Evolutionary conservation across 23 red algal genomes (phyloP), one percentile per base, ranked within the genome.

Genomic region (Gracilaria gracilis): DNA sequence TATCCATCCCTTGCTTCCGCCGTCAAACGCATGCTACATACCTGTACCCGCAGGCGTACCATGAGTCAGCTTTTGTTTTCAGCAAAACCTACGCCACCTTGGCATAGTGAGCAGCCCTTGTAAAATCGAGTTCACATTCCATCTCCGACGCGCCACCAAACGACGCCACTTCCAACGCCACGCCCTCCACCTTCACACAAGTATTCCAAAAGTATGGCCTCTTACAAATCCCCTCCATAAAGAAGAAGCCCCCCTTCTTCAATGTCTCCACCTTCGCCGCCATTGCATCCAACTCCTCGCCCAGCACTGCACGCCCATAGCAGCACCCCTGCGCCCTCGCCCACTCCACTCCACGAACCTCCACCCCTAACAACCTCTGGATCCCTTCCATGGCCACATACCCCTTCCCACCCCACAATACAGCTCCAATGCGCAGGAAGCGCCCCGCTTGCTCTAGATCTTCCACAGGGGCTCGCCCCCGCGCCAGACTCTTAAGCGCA

Each of bases 401-500:
- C 6, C 59, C 17, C 16, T 15, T 55, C 17, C 51, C 51, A 19
- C 51, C 1, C 51, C 51, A 15, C 51, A 55, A 55, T 15, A 55
- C 7, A 1, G 51, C 51, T 15, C 51, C 51, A 6, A 55, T 24
- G 23, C 59, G 59, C 59, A 62, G 59, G 13, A 62, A 62, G 59
- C 59, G 59, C 4, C 24, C 27, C 27, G 59, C 59, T 25, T 62
- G 59, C 13, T 25, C 59, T 31, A 62, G 59, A 40, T 76, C 42
- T 13, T 31, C 27, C 59, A 62, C 24, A 8, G 59, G 59, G 24
- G 24, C 59, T 9, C 59, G 59, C 54, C 83, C 83, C 14, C 64
- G 7, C 27, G 48, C 35, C 23, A 32, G 16, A 51, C 55, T 89
- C 23, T 50, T 57, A 21, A 89, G 46, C 34, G 35, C 85, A 64